Base-by-base conservation (phyloP, 2,329 filamentous ascomycete species). In the Penicillium sp. region DNA sequence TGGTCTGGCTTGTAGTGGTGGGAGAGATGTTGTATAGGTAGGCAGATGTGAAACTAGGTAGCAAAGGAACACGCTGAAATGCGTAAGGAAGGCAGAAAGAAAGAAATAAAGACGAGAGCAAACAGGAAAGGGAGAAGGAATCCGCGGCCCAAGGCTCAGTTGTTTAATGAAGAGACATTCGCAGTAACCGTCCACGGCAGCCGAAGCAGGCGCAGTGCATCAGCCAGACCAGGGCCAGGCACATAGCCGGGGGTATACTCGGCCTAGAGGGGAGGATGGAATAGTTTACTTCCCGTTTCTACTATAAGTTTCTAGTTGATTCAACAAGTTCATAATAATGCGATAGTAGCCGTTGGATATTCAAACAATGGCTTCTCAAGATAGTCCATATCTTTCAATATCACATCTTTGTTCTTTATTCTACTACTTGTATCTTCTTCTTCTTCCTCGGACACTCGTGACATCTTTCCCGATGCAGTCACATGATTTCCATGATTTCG, bases 401-500 rank as follows among this genome's bases (percentile, higher is more conserved):
- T 26, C 6, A 9, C 3, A 33, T 22, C 7, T 9, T 19, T n/a
- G 6, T 10, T 26, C 33, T 17, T n/a, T 8, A 22, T 3, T 22
- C 10, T 4, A 33, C 3, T 17, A 4, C 3, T 9, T 28, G 45
- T 40, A 7, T 42, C 2, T 30, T 12, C 40, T 49, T 42, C 24
- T 15, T n/a, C 24, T 26, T 26, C 38, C 26, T 33, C 35, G 19
- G 28, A 30, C 38, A 33, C 51, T 49, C 58, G 50, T 59, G 58
- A 59, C 30, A 30, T n/a, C 57, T 30, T 53, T 61, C 51, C 63
- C 60, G 65, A 62, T 24, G 1, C 26, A 40, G 54, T 61, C 65
- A 62, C 59, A 60, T 67, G 68, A 70, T 58, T n/a, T 60, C 67
- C 58, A 60, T 67, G 67, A 70, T 57, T n/a, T 60, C 67, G 67